Evolutionary conservation across 208 protist species (phyloP).

Genomic region (Acanthamoeba royreba): DNA sequence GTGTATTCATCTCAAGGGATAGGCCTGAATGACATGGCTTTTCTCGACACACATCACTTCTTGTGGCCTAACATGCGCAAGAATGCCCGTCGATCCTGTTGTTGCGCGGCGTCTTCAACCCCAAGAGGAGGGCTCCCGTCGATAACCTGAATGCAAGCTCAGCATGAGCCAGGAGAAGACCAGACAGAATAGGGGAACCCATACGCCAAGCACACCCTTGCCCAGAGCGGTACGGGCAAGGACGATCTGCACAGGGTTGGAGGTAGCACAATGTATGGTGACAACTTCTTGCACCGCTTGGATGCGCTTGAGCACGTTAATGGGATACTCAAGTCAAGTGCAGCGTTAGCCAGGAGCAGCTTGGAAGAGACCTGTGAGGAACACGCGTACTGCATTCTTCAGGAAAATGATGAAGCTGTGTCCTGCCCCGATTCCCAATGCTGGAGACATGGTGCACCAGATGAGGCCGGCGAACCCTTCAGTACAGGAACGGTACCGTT

Average conservation of each 20-base stretch:
- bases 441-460: not conserved
- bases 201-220: not conserved
- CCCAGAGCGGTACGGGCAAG: not conserved
- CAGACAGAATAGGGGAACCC: too few species aligned
- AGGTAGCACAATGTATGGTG: slow-evolving; percentile 17
- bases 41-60: too few species aligned
- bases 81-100: not conserved
- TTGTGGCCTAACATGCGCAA: slow-evolving; percentile 34
- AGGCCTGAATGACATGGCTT: not conserved
- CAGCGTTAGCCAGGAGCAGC: not conserved
- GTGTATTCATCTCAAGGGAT: not conserved
- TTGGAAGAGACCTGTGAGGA: not conserved
- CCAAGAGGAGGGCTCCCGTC: not conserved
- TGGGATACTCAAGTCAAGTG: not conserved
- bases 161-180: not conserved
- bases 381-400: not conserved
- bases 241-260: slow-evolving; percentile 31
- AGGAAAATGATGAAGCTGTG: slow-evolving; percentile 47
- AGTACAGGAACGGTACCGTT: slow-evolving; percentile 15
- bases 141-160: not conserved
- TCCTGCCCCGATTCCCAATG: not conserved
- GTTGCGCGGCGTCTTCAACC: not conserved
- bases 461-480: not conserved
- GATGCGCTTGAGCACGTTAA: slow-evolving; percentile 18
- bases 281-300: slow-evolving; percentile 6